phyloP scores from a whole-genome alignment of 441 rosid species.

The Pelargonium citronellum region DNA sequence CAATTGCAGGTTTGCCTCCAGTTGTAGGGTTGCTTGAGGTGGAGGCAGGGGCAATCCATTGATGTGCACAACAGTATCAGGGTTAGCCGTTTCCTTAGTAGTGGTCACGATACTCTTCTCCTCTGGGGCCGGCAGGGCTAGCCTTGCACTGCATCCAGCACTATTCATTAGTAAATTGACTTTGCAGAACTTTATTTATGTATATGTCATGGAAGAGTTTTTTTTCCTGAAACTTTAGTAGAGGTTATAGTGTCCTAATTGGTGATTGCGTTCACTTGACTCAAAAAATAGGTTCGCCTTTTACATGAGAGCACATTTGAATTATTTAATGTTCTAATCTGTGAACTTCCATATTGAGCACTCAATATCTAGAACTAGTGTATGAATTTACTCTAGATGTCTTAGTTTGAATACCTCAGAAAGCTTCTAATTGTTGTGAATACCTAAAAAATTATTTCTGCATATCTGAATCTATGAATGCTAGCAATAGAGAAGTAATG shows the following conservation, averaged over 20 bases:
- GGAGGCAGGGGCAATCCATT: slow-evolving; percentile 39
- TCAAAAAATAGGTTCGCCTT: not conserved
- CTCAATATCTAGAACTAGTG: not conserved
- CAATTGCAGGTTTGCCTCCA: slow-evolving; percentile 30
- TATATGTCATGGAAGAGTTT: not conserved
- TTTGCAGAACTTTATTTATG: slow-evolving; percentile 10
- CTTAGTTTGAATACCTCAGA: not conserved
- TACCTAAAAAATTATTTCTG: not conserved
- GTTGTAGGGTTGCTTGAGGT: slow-evolving; percentile 31
- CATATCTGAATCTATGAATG: slow-evolving; percentile 8
- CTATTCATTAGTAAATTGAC: slow-evolving; percentile 16
- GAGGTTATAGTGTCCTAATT: not conserved
- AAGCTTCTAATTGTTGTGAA: slow-evolving; percentile 9
- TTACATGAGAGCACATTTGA: not conserved
- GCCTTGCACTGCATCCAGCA: slow-evolving; percentile 69
- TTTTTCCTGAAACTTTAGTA: slow-evolving; percentile 7
- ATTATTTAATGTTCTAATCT: not conserved
- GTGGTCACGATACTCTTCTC: slow-evolving; percentile 48
- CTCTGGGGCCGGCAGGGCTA: slow-evolving; percentile 89
- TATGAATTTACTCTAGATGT: no score
- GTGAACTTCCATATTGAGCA: not conserved
- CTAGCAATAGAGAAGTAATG: not conserved
- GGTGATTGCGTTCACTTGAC: not conserved
- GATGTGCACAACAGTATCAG: slow-evolving; percentile 32
- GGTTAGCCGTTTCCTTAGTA: slow-evolving; percentile 25